Evolutionary conservation across 371 early-diverging fungal genomes (phyloP).

Genomic region (Actinomucor elegans): DNA sequence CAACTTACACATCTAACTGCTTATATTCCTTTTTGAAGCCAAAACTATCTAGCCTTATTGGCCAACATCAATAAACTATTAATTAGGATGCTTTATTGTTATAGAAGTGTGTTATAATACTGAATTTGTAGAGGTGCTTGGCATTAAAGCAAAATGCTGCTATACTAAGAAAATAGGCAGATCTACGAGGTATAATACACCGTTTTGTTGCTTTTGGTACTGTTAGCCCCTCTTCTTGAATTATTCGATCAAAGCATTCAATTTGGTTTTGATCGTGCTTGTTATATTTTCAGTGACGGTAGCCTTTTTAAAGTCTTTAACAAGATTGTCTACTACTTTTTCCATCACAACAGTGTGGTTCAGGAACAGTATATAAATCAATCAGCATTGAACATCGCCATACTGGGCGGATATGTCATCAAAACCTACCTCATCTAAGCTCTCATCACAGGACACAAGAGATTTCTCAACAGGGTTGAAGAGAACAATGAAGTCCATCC

Average conservation of each 20-base stretch:
- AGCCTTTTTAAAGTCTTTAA: slow-evolving; percentile 6
- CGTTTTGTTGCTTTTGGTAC: slow-evolving; percentile 12
- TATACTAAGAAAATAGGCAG: slow-evolving; percentile 5
- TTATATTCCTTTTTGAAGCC: too few relatives aligned
- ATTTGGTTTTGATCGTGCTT: slow-evolving; percentile 10
- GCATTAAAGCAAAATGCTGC: slow-evolving; percentile 12
- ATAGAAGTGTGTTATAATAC: background rate
- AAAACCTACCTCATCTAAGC: background rate
- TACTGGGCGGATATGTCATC: slow-evolving; percentile 5
- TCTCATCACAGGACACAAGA: background rate
- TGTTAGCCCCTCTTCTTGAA: slow-evolving; percentile 7
- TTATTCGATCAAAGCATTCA: slow-evolving; percentile 8
- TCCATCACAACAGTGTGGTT: slow-evolving; percentile 9
- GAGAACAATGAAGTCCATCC: too few relatives aligned
- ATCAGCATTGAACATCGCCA: slow-evolving; percentile 6
- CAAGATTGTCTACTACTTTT: slow-evolving; percentile 10
- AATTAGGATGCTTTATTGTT: too few relatives aligned
- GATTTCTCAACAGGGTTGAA: background rate
- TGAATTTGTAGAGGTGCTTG: slow-evolving; percentile 11
- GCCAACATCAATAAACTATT: too few relatives aligned
- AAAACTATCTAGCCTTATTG: too few relatives aligned
- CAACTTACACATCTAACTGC: too few relatives aligned
- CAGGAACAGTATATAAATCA: slow-evolving; percentile 6
- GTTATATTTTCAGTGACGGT: slow-evolving; percentile 5
- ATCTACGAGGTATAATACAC: slow-evolving; percentile 9